Evolutionary conservation across 257 asterid genomes (phyloP).

Genomic region (Knoxia roxburghii): DNA sequence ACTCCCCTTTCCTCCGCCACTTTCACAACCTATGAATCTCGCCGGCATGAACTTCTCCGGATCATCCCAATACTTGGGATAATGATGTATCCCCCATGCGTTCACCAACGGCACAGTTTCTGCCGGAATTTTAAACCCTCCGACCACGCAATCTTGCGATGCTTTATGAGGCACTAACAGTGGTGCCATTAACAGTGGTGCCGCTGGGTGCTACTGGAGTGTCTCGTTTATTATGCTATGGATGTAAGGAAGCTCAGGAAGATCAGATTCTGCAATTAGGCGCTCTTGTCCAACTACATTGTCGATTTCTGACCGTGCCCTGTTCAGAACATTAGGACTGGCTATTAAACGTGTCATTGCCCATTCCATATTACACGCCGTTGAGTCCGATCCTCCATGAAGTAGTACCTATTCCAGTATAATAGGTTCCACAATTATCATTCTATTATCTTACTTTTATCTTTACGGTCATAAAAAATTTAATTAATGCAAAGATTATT

Average conservation of each 20-base stretch:
- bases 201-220: constrained; percentile 49
- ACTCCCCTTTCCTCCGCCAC: constrained; percentile 24
- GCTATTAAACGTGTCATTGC: constrained; percentile 24
- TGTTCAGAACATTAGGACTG: constrained; percentile 21
- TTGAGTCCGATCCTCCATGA: constrained; percentile 38
- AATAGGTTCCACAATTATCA: too few relatives aligned
- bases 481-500: too few relatives aligned
- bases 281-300: constrained; percentile 18
- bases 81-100: constrained; percentile 58
- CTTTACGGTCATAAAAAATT: too few relatives aligned
- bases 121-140: constrained; percentile 41
- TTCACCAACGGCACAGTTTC: constrained; percentile 55
- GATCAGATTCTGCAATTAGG: constrained; percentile 24
- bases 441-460: too few relatives aligned
- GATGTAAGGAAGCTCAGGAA: constrained; percentile 43
- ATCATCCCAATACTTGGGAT: constrained; percentile 49
- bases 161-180: constrained; percentile 60
- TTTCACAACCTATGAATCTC: constrained; percentile 28
- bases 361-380: constrained; percentile 32
- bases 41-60: constrained; percentile 53
- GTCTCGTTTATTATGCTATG: constrained; percentile 51
- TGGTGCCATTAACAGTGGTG: constrained; percentile 50
- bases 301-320: constrained; percentile 31
- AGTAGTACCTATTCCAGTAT: constrained; percentile 22
- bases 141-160: constrained; percentile 47